A percentile compares a stretch with the other conserved stretches of the same genome.
phyloP scores from a whole-genome alignment of 331 rosid genomes.

The Ulmus americana region DNA sequence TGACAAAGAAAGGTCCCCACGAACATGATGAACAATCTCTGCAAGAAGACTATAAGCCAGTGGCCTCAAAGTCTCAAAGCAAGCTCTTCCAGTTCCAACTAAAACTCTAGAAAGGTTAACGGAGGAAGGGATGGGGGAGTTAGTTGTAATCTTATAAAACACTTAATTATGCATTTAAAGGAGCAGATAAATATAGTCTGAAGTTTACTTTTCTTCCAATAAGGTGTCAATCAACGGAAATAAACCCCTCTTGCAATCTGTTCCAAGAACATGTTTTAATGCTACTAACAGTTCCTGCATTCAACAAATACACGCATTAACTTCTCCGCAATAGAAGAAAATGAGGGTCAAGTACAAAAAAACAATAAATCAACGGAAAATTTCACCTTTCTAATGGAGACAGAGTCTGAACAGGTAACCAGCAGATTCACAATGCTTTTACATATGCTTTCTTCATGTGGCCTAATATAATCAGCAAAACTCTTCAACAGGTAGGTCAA shows the following conservation, averaged over 20 bases:
- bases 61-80: slow-evolving; percentile 95
- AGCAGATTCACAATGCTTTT: slow-evolving; percentile 96
- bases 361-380: slow-evolving; percentile 16
- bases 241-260: slow-evolving; percentile 94
- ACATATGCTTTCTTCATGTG: slow-evolving; percentile 96
- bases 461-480: slow-evolving; percentile 90
- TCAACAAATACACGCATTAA: slow-evolving; percentile 21
- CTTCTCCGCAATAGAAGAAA: slow-evolving; percentile 7
- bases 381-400: slow-evolving; percentile 80
- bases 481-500: slow-evolving; percentile 92
- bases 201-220: slow-evolving; percentile 79
- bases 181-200: slow-evolving; percentile 10
- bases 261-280: slow-evolving; percentile 96
- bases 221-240: slow-evolving; percentile 95
- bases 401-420: slow-evolving; percentile 95
- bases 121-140: slow-evolving; percentile 7
- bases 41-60: slow-evolving; percentile 95
- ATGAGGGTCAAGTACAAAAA: slow-evolving; percentile 16
- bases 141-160: background rate
- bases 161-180: background rate
- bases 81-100: slow-evolving; percentile 93
- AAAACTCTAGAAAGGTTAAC: slow-evolving; percentile 55
- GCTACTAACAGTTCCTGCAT: slow-evolving; percentile 89
- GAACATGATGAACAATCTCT: slow-evolving; percentile 99
- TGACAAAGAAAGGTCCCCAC: slow-evolving; percentile 73